These are phyloP conservation scores for Vicia sativa DNA, from an alignment of 306 rosid genomes.

Conservation along the genomic window DNA sequence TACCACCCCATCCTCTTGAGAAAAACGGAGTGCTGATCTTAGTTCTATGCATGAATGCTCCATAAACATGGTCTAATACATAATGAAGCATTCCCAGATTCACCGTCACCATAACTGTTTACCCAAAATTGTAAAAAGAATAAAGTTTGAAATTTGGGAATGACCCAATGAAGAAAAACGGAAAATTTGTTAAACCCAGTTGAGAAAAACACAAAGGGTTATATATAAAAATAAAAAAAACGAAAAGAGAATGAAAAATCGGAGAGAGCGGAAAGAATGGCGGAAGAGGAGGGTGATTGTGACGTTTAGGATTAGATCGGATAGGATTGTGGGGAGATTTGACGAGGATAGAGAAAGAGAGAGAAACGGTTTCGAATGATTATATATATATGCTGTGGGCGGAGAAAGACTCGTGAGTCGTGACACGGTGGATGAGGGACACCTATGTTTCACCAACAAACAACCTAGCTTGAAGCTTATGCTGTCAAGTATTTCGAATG, in stretches of 20 bases:
- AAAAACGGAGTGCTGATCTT: conserved; percentile 82
- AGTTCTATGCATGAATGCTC: conserved; percentile 90
- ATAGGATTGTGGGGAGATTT: neutral
- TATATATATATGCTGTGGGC: conserved; percentile 25
- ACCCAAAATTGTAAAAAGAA: conserved; percentile 31
- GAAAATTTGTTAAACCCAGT: neutral
- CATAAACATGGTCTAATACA: conserved; percentile 88
- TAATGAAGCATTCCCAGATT: conserved; percentile 88
- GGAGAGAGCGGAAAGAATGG: neutral
- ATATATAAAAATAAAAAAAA: neutral
- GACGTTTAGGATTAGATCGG: conserved; percentile 3
- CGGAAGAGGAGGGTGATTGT: neutral
- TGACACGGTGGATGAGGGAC: conserved; percentile 38
- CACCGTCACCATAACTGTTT: conserved; percentile 54
- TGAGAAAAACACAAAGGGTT: neutral
- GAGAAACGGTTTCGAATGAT: neutral
- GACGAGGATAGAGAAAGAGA: neutral
- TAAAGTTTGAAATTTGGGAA: neutral
- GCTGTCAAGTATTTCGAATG: too few species aligned
- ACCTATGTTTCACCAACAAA: neutral
- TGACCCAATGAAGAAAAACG: neutral
- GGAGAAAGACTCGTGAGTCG: neutral
- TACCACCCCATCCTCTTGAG: conserved; percentile 93
- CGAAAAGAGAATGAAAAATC: neutral
- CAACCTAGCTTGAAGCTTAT: neutral